phyloP scores from a whole-genome alignment of 148 eudicot genomes.

The Amaranthus hypochondriacus region DNA sequence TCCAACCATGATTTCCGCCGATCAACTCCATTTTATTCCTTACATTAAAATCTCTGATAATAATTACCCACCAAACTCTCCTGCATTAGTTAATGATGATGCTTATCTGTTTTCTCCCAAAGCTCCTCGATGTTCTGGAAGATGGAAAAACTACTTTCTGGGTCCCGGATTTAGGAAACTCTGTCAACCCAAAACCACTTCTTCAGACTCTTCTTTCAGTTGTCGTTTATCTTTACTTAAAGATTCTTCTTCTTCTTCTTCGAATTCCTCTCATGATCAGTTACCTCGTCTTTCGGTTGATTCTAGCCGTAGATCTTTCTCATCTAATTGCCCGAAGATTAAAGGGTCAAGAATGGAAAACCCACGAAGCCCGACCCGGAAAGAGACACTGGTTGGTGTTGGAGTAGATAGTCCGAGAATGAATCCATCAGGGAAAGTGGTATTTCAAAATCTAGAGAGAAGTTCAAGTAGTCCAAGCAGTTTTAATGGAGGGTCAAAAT shows the following conservation, averaged over 20 bases:
- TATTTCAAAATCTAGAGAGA: conserved; percentile 64
- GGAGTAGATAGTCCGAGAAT: conserved; percentile 75
- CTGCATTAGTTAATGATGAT: conserved; percentile 14
- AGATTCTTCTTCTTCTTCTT: conserved; percentile 43
- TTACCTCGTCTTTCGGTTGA: conserved; percentile 71
- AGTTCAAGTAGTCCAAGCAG: conserved; percentile 88
- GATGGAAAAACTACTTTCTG: conserved; percentile 54
- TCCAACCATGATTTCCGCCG: conserved; percentile 10
- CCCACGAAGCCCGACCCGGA: conserved; percentile 17
- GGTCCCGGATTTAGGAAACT: conserved; percentile 63
- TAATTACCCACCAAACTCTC: too few species aligned
- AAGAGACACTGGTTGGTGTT: conserved; percentile 24
- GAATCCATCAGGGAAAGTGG: conserved; percentile 78
- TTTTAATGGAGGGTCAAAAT: conserved; percentile 68
- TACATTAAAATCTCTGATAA: too few species aligned
- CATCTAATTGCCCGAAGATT: conserved; percentile 1
- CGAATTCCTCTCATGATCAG: conserved; percentile 57
- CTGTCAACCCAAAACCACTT: conserved; percentile 24
- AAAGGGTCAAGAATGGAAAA: background rate
- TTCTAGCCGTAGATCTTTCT: conserved; percentile 14
- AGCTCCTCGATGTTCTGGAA: conserved; percentile 78
- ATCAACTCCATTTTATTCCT: too few species aligned
- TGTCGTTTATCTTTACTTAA: conserved; percentile 44
- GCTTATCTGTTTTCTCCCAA: conserved; percentile 68
- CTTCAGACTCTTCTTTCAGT: conserved; percentile 7